These are phyloP conservation scores for Beauveria pseudobassiana DNA, from an alignment of 2,329 filamentous ascomycete species.

Conservation along the genomic window DNA sequence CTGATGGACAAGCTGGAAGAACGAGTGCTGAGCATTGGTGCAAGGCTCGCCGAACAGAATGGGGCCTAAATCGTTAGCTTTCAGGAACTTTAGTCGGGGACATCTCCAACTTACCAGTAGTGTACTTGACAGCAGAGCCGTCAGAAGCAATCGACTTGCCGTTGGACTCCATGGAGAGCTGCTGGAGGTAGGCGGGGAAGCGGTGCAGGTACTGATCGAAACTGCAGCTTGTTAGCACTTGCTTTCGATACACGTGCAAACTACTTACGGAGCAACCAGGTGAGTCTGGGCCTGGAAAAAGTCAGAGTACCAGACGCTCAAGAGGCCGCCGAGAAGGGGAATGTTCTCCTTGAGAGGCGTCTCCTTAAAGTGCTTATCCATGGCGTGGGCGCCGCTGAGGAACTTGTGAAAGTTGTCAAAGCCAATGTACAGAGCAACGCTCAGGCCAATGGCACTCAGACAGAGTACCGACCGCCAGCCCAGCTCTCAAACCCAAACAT, in stretches of 20 bases:
- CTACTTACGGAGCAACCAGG: conserved; percentile 80
- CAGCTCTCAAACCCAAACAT: conserved; percentile 99
- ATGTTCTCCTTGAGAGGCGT: conserved; percentile 93
- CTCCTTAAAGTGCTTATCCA: conserved; percentile 97
- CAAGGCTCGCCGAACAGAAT: conserved; percentile 97
- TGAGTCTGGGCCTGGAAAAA: conserved; percentile 98
- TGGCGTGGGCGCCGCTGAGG: conserved; percentile 86
- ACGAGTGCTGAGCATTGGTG: conserved; percentile 98
- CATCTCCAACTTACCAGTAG: conserved; percentile 51
- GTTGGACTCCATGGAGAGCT: conserved; percentile 99
- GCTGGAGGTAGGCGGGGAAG: conserved; percentile 97
- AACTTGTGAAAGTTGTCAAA: conserved; percentile 98
- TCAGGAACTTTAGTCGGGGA: not conserved
- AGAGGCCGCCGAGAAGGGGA: conserved; percentile 78
- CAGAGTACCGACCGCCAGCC: conserved; percentile 96
- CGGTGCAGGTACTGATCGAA: conserved; percentile 99
- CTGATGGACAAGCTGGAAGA: conserved; percentile 99
- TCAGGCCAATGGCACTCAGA: conserved; percentile 97
- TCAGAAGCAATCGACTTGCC: conserved; percentile 94
- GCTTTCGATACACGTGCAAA: not conserved
- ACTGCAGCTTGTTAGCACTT: conserved; percentile 31
- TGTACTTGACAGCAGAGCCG: conserved; percentile 89
- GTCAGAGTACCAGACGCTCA: conserved; percentile 98
- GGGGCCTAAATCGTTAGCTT: conserved; percentile 43
- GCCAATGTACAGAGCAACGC: conserved; percentile 89